Evolutionary conservation across 805 yeast species (phyloP), one percentile per base, ranked within the genome.

Genomic region (Lachancea meyersii): DNA sequence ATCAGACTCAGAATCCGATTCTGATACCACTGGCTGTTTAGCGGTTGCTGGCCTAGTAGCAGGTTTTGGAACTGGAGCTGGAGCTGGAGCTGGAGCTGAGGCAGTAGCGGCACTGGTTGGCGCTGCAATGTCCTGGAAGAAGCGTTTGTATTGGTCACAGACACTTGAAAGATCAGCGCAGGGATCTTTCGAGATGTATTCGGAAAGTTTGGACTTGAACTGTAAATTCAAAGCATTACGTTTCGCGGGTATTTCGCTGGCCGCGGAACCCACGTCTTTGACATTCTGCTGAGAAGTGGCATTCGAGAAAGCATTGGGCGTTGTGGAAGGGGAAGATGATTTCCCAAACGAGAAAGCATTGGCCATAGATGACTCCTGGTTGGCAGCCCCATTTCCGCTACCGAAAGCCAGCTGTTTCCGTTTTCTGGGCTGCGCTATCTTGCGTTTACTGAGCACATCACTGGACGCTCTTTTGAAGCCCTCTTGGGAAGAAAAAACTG

Each of bases 391-490:
- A 24, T 22, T 21, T 3, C 35, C 35, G 5, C 10, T 28, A 8
- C 41, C 41, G 11, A 37, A 33, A 5, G 58, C 58, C 47, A 37
- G 8, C 22, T 38, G 35, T 16, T 65, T 51, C 56, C 72, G 72
- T 19, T 67, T 63, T 53, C 67, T 71, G 13, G 83, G 82, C 54
- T 73, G 69, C 21, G 85, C 73, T 44, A 86, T 83, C 66, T 79
- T 82, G 54, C 96, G 71, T 43, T 66, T 72, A 21, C 87, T 76
- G 73, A 87, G 61, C 5, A 77, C 79, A 4, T 71, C 78, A 3
- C 75, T 69, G 1, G 84, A 70, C 0, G 95, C 93, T 36, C 48
- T 57, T n/a, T 53, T 46, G 28, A 57, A 48, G 5, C 55, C 51
- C 35, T 63, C 17, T 34, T 38, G 17, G 22, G 46, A 31, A 14